A percentile compares a stretch with the other conserved stretches of the same genome.
These are phyloP conservation scores for Botryotinia narcissicola DNA, from an alignment of 2,329 filamentous ascomycete species.

Conservation along the genomic window DNA sequence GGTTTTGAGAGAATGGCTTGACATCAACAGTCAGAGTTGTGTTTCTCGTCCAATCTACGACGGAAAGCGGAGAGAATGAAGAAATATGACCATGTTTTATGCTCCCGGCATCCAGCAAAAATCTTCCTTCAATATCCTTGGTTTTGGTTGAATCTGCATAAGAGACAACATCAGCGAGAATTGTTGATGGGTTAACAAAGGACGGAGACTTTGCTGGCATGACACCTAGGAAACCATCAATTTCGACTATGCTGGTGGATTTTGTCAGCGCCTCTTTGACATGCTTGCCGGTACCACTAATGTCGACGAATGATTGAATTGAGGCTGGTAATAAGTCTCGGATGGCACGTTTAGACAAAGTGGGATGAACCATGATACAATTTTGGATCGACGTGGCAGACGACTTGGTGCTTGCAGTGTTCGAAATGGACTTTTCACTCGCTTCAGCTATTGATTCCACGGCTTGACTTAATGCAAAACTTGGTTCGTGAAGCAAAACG, in stretches of 20 bases:
- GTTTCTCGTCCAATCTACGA: conserved; percentile 21
- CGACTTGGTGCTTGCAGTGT: background rate
- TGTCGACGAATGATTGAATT: conserved; percentile 7
- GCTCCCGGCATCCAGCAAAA: background rate
- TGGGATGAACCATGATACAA: background rate
- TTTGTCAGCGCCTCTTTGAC: background rate
- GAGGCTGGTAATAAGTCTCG: conserved; percentile 4
- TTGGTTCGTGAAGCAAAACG: conserved; percentile 5
- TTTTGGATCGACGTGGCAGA: background rate
- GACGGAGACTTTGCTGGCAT: background rate
- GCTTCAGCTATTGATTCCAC: background rate
- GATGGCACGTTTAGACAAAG: conserved; percentile 18
- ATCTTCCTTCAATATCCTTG: background rate
- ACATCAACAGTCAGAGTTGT: conserved; percentile 13
- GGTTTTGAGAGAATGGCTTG: conserved; percentile 1
- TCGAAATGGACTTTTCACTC: background rate
- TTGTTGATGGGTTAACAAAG: background rate
- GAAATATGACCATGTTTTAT: background rate
- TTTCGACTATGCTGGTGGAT: background rate
- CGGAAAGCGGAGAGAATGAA: background rate
- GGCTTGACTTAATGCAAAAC: conserved; percentile 6
- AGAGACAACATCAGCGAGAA: background rate
- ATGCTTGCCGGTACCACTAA: background rate
- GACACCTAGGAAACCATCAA: background rate
- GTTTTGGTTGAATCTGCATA: background rate